A percentile compares a stretch with the other conserved stretches of the same genome.
Evolutionary conservation across 1,139 yeast genomes (phyloP).

Genomic region (Saccharomyces pastorianus): DNA sequence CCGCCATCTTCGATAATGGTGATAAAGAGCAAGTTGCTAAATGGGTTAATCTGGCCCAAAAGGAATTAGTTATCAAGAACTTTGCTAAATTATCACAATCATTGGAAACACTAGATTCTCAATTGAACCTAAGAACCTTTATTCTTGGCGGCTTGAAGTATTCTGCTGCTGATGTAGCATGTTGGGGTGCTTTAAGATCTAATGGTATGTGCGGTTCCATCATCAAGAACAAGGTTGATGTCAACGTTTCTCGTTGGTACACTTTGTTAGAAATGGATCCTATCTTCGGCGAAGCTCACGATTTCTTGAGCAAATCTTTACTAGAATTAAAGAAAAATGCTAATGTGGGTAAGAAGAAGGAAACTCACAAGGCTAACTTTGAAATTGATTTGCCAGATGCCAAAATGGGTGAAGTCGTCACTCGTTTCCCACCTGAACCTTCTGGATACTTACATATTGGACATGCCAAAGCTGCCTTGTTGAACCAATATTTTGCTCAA

Average conservation of each 20-base stretch:
- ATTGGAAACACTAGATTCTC: conserved; percentile 73
- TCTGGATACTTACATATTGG: conserved; percentile 96
- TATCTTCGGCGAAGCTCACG: conserved; percentile 63
- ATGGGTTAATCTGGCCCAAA: conserved; percentile 5
- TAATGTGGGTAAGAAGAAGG: conserved; percentile 58
- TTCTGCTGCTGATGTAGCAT: conserved; percentile 73
- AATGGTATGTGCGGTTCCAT: conserved; percentile 89
- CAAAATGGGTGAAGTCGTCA: conserved; percentile 84
- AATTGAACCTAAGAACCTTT: conserved; percentile 78
- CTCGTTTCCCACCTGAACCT: conserved; percentile 85
- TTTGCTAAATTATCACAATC: conserved; percentile 75
- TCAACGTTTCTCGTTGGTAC: conserved; percentile 92
- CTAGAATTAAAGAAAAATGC: conserved; percentile 67
- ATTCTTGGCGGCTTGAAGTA: conserved; percentile 52
- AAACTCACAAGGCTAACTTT: conserved; percentile 79
- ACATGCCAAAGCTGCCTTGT: conserved; percentile 93
- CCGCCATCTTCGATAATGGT: conserved; percentile 39
- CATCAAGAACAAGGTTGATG: conserved; percentile 72
- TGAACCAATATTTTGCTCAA: conserved; percentile 92
- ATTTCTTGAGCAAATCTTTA: conserved; percentile 56
- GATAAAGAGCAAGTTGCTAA: conserved; percentile 38
- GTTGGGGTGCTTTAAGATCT: conserved; percentile 91
- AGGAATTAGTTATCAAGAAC: conserved; percentile 67
- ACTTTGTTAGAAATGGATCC: conserved; percentile 59
- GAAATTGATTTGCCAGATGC: conserved; percentile 91